phyloP scores from a whole-genome alignment of 176 grass and related monocot species.

The Neostapfia colusana region DNA sequence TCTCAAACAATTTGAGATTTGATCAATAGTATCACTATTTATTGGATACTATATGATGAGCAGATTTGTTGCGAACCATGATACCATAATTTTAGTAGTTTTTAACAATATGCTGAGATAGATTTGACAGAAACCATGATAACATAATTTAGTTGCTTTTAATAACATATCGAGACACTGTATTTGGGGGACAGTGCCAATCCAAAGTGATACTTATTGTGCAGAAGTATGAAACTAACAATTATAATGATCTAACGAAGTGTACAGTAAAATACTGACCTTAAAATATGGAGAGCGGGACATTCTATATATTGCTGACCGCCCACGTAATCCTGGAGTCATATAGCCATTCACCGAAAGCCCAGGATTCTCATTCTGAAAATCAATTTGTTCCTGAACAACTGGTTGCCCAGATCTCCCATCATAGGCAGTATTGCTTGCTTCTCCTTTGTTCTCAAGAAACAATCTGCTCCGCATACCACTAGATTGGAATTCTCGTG shows the following conservation, averaged over 20 bases:
- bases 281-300: slow-evolving; percentile 62
- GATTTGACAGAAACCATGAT: neutral
- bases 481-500: slow-evolving; percentile 33
- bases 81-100: neutral
- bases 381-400: slow-evolving; percentile 33
- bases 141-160: neutral
- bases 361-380: slow-evolving; percentile 32
- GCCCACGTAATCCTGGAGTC: slow-evolving; percentile 45
- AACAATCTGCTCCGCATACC: slow-evolving; percentile 45
- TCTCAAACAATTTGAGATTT: neutral
- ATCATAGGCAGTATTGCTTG: slow-evolving; percentile 41
- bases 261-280: slow-evolving; percentile 33
- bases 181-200: neutral
- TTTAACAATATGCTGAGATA: neutral
- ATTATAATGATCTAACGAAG: neutral
- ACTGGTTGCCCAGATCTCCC: slow-evolving; percentile 23
- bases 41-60: neutral
- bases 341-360: slow-evolving; percentile 54
- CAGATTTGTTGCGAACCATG: neutral
- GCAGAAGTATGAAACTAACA: neutral
- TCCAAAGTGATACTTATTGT: neutral
- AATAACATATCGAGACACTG: neutral
- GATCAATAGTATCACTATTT: neutral
- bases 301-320: slow-evolving; percentile 66
- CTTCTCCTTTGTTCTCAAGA: slow-evolving; percentile 42